Percentiles rank a stretch among this genome's conserved stretches.
Evolutionary conservation across 495 filamentous ascomycete species (phyloP).

Genomic region (Penicillium verhagenii): DNA sequence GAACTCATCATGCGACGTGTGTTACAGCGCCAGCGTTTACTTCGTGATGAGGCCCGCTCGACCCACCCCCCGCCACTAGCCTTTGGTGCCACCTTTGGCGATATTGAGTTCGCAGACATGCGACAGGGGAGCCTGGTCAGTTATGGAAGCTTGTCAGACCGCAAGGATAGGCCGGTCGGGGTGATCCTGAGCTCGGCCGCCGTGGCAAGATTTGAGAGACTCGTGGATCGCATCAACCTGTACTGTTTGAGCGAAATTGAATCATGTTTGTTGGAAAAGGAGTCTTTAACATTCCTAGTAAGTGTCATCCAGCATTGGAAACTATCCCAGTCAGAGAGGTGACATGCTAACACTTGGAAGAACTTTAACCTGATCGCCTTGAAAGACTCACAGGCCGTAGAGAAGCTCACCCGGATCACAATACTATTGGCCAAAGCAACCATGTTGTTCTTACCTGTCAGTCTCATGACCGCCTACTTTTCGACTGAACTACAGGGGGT

Average conservation of each 20-base stretch:
- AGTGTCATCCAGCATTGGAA: slow-evolving; percentile 6
- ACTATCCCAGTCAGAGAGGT: not conserved
- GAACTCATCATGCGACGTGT: slow-evolving; percentile 73
- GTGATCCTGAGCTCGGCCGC: slow-evolving; percentile 63
- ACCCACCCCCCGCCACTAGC: slow-evolving; percentile 18
- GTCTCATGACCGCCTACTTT: slow-evolving; percentile 83
- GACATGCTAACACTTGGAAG: slow-evolving; percentile 33
- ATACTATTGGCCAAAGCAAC: slow-evolving; percentile 81
- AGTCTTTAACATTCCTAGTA: slow-evolving; percentile 70
- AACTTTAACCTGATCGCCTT: slow-evolving; percentile 88
- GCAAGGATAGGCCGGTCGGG: slow-evolving; percentile 45
- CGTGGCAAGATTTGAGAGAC: slow-evolving; percentile 69
- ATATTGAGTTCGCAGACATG: slow-evolving; percentile 29
- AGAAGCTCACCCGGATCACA: slow-evolving; percentile 74
- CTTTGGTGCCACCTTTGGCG: slow-evolving; percentile 27
- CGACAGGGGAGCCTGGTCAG: slow-evolving; percentile 29
- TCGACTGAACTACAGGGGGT: slow-evolving; percentile 65
- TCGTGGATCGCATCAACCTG: slow-evolving; percentile 72
- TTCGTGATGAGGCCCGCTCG: slow-evolving; percentile 37
- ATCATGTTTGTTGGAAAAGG: slow-evolving; percentile 75
- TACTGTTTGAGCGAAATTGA: slow-evolving; percentile 81
- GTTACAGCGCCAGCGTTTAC: slow-evolving; percentile 52
- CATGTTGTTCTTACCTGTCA: slow-evolving; percentile 82
- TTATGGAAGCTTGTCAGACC: slow-evolving; percentile 16
- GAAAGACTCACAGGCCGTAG: slow-evolving; percentile 76